Base-by-base conservation (phyloP, 1,284 basidiomycete species). In the Amylostereum areolatum region DNA sequence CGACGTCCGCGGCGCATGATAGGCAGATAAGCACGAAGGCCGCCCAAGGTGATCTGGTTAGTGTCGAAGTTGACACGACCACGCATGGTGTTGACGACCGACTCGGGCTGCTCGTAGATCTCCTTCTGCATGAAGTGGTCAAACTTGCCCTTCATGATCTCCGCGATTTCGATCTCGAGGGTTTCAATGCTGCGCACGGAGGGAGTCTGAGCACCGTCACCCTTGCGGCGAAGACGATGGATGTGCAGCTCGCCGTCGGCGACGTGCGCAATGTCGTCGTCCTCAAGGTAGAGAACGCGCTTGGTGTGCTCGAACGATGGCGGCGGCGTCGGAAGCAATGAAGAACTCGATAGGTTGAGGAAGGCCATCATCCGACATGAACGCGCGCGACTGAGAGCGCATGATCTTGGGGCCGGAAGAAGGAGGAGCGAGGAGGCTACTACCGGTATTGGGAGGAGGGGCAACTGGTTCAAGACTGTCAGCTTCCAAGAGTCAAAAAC, bases 81-180 rank as follows among this genome's bases (percentile, higher is more conserved):
- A 82, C 97, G 92, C 97, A 99, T 99, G 47, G 97, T 99, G 81
- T 99, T 99, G 71, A 99, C 93, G 59, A 99, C 97, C 43, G 94
- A 97, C 66, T 99, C 97, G 53, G 96, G 97, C 72, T 99, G 97
- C 69, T 99, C 97, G 79, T 97, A 99, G 64, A 99, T 99, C 72
- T 99, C 97, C 78, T 99, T 99, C 71, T 99, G 96, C 97, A 99
- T 99, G 72, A 99, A 99, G 71, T 97, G 95, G 67, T 96, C 92
- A 67, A 97, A 99, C 68, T 94, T 92, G 66, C 97, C 97, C 81
- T 99, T 99, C 97, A 99, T 99, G 75, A 99, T 99, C 62, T 97
- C 97, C 34, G 96, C 97, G 45, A 99, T 85, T 71, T 99, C 97
- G 62, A 99, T 88, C 73, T 99, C 97, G 62, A 99, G 85, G 12